phyloP scores from a whole-genome alignment of 352 stramenopile species.

The Peronospora belbahrii region DNA sequence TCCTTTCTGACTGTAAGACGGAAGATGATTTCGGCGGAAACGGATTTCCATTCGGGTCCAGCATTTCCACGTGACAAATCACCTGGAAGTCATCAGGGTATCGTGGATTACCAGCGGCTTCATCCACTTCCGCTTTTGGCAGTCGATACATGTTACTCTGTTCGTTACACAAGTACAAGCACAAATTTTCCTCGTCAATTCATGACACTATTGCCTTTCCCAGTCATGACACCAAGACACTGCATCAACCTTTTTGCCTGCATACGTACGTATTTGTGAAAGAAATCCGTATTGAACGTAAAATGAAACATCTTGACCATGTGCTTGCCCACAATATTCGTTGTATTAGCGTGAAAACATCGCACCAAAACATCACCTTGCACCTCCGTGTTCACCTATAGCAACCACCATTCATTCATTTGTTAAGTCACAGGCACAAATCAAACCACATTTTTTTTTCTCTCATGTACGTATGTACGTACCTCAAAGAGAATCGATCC shows the following conservation, averaged over 20 bases:
- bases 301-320: slow-evolving; percentile 84
- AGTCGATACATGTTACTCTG: slow-evolving; percentile 43
- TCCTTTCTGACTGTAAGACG: slow-evolving; percentile 18
- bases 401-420: too few species aligned
- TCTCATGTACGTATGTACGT: neutral
- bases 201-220: neutral
- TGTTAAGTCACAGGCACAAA: neutral
- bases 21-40: slow-evolving; percentile 22
- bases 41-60: slow-evolving; percentile 21
- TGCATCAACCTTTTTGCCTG: neutral
- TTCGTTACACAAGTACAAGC: neutral
- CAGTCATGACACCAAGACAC: neutral
- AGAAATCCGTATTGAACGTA: slow-evolving; percentile 79
- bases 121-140: slow-evolving; percentile 54
- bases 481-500: slow-evolving; percentile 56
- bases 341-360: slow-evolving; percentile 68
- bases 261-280: slow-evolving; percentile 55
- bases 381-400: slow-evolving; percentile 59
- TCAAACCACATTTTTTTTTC: neutral
- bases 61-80: slow-evolving; percentile 41
- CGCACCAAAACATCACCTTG: slow-evolving; percentile 63
- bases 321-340: slow-evolving; percentile 67
- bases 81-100: slow-evolving; percentile 53
- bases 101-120: slow-evolving; percentile 38
- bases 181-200: neutral